Evolutionary conservation across 2,329 filamentous ascomycete genomes (phyloP).

Genomic region (Ophiosphaerella korrae): DNA sequence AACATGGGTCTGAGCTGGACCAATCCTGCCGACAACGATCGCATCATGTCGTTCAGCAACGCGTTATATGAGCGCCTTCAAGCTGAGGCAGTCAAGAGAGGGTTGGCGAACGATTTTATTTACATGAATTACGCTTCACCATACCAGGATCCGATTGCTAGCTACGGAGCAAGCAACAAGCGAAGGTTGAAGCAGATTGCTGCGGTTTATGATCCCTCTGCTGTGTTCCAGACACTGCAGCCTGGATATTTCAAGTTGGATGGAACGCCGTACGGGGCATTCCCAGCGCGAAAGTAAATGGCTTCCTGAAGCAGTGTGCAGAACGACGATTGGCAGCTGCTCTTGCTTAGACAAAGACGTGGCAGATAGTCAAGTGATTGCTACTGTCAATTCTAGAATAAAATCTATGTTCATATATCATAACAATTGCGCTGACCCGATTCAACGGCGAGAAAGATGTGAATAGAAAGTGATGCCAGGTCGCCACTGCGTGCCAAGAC

Average conservation of each 20-base stretch:
- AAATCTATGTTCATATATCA: too few relatives aligned
- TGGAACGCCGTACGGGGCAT: slow-evolving; percentile 21
- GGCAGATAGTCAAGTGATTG: too few relatives aligned
- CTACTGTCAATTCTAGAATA: too few relatives aligned
- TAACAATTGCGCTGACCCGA: too few relatives aligned
- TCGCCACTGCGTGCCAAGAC: neutral
- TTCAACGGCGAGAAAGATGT: neutral
- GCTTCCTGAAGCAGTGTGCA: too few relatives aligned
- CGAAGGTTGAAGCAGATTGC: slow-evolving; percentile 22
- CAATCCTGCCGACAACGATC: slow-evolving; percentile 24
- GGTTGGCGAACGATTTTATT: slow-evolving; percentile 30
- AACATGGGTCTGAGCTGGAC: slow-evolving; percentile 31
- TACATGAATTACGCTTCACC: slow-evolving; percentile 57
- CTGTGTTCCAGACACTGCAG: slow-evolving; percentile 25
- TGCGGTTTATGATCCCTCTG: slow-evolving; percentile 20
- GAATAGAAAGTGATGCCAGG: neutral
- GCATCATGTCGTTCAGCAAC: slow-evolving; percentile 27
- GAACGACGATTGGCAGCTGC: too few relatives aligned
- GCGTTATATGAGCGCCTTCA: slow-evolving; percentile 19
- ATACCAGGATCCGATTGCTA: slow-evolving; percentile 49
- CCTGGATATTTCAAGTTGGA: slow-evolving; percentile 30
- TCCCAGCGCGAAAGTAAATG: neutral
- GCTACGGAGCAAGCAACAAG: slow-evolving; percentile 49
- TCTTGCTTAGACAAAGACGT: too few relatives aligned
- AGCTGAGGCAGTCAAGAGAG: slow-evolving; percentile 15